These are phyloP conservation scores for Stylosanthes scabra DNA, from an alignment of 331 rosid species.

Conservation along the genomic window DNA sequence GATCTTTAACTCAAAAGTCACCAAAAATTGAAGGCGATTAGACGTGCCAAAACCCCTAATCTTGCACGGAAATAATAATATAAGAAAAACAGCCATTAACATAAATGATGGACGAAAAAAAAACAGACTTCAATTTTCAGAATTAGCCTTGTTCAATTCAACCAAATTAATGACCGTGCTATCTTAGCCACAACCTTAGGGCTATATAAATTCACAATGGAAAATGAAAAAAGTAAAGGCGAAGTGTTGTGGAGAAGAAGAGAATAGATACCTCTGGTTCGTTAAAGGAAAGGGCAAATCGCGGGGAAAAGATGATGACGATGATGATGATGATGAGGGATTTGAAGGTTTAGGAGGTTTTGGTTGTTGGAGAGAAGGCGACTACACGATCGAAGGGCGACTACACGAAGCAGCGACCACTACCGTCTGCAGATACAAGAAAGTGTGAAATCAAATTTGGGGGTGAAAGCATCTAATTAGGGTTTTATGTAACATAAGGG, in stretches of 20 bases:
- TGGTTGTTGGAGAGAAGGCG: slow-evolving; percentile 39
- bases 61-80: neutral
- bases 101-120: too few species aligned
- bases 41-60: neutral
- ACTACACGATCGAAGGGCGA: too few species aligned
- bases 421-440: too few species aligned
- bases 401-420: too few species aligned
- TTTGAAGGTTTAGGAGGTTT: slow-evolving; percentile 39
- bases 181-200: neutral
- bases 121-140: neutral
- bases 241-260: neutral
- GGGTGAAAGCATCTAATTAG: too few species aligned
- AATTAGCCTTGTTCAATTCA: neutral
- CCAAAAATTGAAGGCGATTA: neutral
- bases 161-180: neutral
- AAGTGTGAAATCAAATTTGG: too few species aligned
- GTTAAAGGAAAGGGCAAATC: slow-evolving; percentile 48
- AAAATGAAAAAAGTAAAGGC: neutral
- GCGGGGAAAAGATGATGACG: slow-evolving; percentile 40
- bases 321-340: slow-evolving; percentile 33
- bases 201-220: neutral
- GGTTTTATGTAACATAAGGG: too few species aligned
- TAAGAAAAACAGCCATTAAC: neutral
- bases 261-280: slow-evolving; percentile 61
- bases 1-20: neutral